Evolutionary conservation across 2,329 filamentous ascomycete genomes (phyloP), one percentile per base, ranked within the genome.

Genomic region (Neoascochyta sp.): DNA sequence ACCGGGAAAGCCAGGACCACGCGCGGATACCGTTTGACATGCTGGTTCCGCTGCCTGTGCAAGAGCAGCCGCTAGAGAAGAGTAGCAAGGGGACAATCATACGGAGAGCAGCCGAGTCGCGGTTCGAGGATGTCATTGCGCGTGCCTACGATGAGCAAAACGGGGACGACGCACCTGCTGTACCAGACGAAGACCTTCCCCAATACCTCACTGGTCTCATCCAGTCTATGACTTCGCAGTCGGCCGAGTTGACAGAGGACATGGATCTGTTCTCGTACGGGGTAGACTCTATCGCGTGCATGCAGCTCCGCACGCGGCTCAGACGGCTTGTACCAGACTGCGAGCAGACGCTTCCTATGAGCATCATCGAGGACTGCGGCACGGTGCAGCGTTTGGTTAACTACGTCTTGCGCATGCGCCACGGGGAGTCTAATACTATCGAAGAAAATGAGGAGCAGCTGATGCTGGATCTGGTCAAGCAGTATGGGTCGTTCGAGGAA

Each of bases 71-170:
- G 9, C 57, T 80, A 0, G 66, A 72, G 34, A 81, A 78, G 53
- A 81, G 74, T 37, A 81, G 75, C 40, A 83, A 83, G 52, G 78
- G 78, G 0, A 79, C 76, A 0, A 61, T 78, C 1, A 56, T 82
- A 10, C 64, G 78, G 14, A 60, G 57, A 9, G 64, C 65, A 25
- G 75, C 71, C 0, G 74, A 79, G 34, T 62, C 68, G 23, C 58
- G 59, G 6, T 81, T 74, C 43, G 49, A 55, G 2, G 33, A 59
- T 1, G 36, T 62, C 1, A 79, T 81, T 13, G 59, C 69, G 7
- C 27, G 41, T 1, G 66, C 69, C 0, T 80, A 79, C 22, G 47
- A 29, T 7, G 36, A 40, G 5, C 42, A 46, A 23, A 36, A 53
- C n/a, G 39, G 26, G 25, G 39, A 24, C n/a, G 29, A 40, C 8